These are phyloP conservation scores for Hebeloma cylindrosporum DNA, from an alignment of 768 basidiomycete genomes.

Conservation along the genomic window DNA sequence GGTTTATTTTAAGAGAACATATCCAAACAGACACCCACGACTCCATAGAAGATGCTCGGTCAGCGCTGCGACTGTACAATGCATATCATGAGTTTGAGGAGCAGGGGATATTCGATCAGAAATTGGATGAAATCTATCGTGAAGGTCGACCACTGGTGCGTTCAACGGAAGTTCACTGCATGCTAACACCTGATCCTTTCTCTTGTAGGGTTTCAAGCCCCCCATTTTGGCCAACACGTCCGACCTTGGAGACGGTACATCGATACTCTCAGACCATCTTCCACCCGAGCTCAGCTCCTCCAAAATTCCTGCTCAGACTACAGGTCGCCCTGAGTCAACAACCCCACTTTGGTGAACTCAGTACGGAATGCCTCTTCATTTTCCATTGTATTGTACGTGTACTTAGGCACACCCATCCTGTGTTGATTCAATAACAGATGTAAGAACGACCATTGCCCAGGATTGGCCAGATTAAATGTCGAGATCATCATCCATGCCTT, in stretches of 20 bases:
- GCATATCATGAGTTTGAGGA: conserved; percentile 76
- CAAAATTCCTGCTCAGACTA: too few species aligned
- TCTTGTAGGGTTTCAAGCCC: conserved; percentile 56
- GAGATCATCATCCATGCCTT: conserved; percentile 66
- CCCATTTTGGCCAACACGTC: conserved; percentile 30
- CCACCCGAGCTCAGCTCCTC: too few species aligned
- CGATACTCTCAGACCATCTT: too few species aligned
- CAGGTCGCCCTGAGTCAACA: too few species aligned
- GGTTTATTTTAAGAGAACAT: conserved; percentile 88
- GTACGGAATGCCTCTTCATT: too few species aligned
- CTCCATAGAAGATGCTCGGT: conserved; percentile 95
- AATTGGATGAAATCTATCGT: conserved; percentile 81
- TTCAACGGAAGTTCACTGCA: conserved; percentile 6
- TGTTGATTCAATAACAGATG: too few species aligned
- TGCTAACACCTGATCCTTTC: conserved; percentile 1
- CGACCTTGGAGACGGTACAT: neutral
- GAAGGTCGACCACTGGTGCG: conserved; percentile 74
- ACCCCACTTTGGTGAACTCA: too few species aligned
- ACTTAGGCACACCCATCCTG: too few species aligned
- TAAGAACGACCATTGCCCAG: too few species aligned
- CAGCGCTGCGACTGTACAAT: conserved; percentile 83
- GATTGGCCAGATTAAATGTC: conserved; percentile 42
- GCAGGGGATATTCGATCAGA: conserved; percentile 77
- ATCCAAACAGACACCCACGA: conserved; percentile 96
- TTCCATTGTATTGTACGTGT: too few species aligned